Evolutionary conservation across 257 asterid species (phyloP), one percentile per base, ranked within the genome.

Genomic region (Fraxinus anomala): DNA sequence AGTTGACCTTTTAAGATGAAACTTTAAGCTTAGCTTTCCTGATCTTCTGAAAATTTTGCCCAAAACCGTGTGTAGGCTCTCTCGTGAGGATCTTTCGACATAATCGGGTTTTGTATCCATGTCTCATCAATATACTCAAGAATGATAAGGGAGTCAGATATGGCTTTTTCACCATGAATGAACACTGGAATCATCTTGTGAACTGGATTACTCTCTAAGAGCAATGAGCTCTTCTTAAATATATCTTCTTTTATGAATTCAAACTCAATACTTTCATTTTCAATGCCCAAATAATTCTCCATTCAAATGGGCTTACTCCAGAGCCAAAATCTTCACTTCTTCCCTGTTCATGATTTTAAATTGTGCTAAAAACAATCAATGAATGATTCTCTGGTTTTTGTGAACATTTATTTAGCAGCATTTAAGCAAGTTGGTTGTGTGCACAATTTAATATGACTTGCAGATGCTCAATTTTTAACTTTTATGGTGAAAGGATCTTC

Each of bases 101-200:
- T 37, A 31, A 73, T 65, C 1, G 82, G 54, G 12, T 34, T 33
- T 0, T 31, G 21, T 6, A 14, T 67, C 72, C 79, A 80, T 2
- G 61, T 30, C 44, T 80, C 83, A 68, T 74, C 83, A 28, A 80
- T 49, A 36, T 80, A 74, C 40, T 74, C 66, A 67, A 80, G 33
- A 61, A 80, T 80, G 67, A 74, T 12, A 39, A 68, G 71, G n/a
- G 83, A 74, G 8, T 80, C 83, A 10, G 72, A 39, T 14, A 74
- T 34, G 16, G 76, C 28, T 6, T 54, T 80, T 34, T 61, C 73
- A 0, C 56, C 37, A 26, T 74, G 83, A 37, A 80, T 42, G 16
- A 80, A 69, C 21, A 74, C 76, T 17, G 83, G 83, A 19, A 80
- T 71, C 68, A 36, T 74, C 79, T 74, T 80, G 76, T 80, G 12